Conservation (phyloP, 116 monocot genomes). For the Trichopus zeylanicus region DNA sequence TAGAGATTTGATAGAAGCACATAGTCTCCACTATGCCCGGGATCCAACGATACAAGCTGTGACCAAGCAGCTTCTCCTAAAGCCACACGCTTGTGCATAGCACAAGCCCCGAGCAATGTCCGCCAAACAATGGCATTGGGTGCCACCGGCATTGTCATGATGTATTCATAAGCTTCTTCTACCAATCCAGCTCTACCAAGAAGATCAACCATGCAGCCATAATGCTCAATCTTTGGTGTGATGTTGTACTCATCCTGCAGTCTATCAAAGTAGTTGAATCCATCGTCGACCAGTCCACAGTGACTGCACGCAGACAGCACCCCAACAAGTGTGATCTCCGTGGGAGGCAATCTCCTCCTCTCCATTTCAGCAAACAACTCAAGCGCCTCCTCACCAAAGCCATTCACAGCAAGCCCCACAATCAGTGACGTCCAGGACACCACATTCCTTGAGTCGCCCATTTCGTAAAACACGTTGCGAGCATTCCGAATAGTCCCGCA, state of each 20-base stretch:
- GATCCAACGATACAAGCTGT: slow-evolving; percentile 38
- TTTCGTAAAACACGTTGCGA: slow-evolving; percentile 46
- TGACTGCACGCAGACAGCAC: slow-evolving; percentile 77
- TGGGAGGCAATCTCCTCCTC: slow-evolving; percentile 30
- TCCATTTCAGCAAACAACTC: slow-evolving; percentile 45
- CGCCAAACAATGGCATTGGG: slow-evolving; percentile 68
- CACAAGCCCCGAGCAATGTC: slow-evolving; percentile 55
- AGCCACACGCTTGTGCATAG: slow-evolving; percentile 44
- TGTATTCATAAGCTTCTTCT: slow-evolving; percentile 41
- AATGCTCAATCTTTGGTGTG: slow-evolving; percentile 63
- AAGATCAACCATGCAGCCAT: slow-evolving; percentile 74
- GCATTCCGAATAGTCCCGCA: slow-evolving; percentile 35
- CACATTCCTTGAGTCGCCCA: slow-evolving; percentile 25
- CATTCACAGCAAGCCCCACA: slow-evolving; percentile 58
- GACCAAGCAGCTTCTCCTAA: slow-evolving; percentile 44
- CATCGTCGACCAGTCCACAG: slow-evolving; percentile 59
- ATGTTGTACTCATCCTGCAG: slow-evolving; percentile 37
- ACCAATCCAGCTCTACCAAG: slow-evolving; percentile 58
- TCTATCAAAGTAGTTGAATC: slow-evolving; percentile 43
- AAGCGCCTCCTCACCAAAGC: slow-evolving; percentile 42
- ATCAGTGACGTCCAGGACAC: slow-evolving; percentile 70
- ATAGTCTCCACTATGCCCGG: slow-evolving; percentile 71
- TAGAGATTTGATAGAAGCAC: slow-evolving; percentile 73
- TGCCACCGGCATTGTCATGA: slow-evolving; percentile 41
- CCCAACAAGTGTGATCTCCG: slow-evolving; percentile 58